These are phyloP conservation scores for Penicillium subrubescens DNA, from an alignment of 495 filamentous ascomycete genomes.

Conservation along the genomic window DNA sequence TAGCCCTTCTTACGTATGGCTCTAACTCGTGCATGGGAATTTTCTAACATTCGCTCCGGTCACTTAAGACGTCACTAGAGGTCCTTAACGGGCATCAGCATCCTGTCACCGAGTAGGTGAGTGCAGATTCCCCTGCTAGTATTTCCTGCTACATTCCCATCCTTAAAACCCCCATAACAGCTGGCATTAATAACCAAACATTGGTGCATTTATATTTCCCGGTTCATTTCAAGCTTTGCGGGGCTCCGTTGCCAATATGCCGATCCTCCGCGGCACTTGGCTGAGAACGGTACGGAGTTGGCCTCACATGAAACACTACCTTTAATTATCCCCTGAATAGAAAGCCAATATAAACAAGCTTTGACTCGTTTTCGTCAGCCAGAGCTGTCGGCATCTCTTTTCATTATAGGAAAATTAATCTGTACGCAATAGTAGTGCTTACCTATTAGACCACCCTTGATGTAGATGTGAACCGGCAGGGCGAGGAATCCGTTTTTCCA, in stretches of 20 bases:
- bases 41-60: neutral
- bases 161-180: neutral
- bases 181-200: neutral
- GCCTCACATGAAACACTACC: conserved; percentile 1
- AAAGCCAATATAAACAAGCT: neutral
- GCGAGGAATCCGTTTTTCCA: neutral
- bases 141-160: neutral
- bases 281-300: neutral
- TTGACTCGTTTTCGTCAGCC: neutral
- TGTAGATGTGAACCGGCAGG: neutral
- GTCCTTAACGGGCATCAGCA: neutral
- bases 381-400: neutral
- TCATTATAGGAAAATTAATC: conserved; percentile 1
- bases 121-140: neutral
- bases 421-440: neutral
- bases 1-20: neutral
- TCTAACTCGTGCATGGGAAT: neutral
- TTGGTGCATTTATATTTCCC: conserved; percentile 4
- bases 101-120: neutral
- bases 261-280: conserved; percentile 9
- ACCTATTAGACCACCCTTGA: neutral
- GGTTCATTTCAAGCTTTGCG: conserved; percentile 11
- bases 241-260: neutral
- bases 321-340: conserved; percentile 11
- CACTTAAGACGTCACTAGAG: neutral